Base-by-base conservation (phyloP, 495 filamentous ascomycete genomes). In the Penicillium robsamsonii region DNA sequence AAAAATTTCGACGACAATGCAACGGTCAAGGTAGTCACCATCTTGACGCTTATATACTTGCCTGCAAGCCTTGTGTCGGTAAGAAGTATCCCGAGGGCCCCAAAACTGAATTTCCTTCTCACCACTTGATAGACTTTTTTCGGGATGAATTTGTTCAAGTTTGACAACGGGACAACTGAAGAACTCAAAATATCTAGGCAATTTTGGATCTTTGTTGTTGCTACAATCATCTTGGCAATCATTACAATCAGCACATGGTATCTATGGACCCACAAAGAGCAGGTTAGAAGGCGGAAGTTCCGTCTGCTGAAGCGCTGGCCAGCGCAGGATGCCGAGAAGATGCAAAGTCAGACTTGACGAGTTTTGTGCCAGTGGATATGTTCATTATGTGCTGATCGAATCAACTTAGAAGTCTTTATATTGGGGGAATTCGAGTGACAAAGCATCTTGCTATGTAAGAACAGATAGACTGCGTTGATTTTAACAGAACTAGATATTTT, bases 31-130 rank as follows among this genome's bases (percentile, higher is more conserved):
- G 70, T 74, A 27, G 66, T 76, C n/a, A 76, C 74, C 1, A 65
- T 71, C 0, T 59, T 76, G 53, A 75, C 72, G 4, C 49, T 78
- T 27, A 65, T 76, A 24, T 76, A 78, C 56, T 50, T 78, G 9
- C 72, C 74, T 8, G 69, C 70, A 22, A 71, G 69, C 22, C 74
- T 75, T 49, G 71, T 75, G n/a, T 70, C 71, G 18, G 74, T 78
- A 51, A 59, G 73, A 43, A 24, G 6, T 41, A 15, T 66, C 61
- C 33, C 13, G 5, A 35, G n/a, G 13, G 4, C 13, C 13, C 33
- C 5, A 0, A 7, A 35, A 35, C 5, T 0, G 6, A 33, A 13
- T n/a, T 40, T 38, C 10, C 10, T 22, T 37, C 46, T 56, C 25
- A 50, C 33, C 6, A n/a, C 6, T 35, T 44, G 5, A 8, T 48